Evolutionary conservation across 441 rosid genomes (phyloP).

Genomic region (Populus hybrid): DNA sequence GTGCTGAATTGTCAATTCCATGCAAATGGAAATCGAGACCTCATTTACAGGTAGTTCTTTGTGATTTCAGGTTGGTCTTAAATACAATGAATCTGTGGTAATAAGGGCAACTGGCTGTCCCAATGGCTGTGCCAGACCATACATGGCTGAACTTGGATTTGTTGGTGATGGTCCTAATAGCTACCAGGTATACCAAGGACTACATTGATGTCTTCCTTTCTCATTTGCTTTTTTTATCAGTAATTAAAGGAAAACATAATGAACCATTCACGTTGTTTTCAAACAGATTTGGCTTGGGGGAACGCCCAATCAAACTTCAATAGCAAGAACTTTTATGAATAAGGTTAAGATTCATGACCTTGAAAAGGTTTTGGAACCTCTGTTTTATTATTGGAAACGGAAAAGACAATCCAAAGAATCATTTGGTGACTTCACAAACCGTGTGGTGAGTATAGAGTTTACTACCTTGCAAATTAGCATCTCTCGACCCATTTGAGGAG

Average conservation of each 20-base stretch:
- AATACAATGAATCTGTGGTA: slow-evolving; percentile 81
- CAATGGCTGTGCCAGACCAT: slow-evolving; percentile 98
- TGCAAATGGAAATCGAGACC: slow-evolving; percentile 1
- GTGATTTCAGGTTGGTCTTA: slow-evolving; percentile 75
- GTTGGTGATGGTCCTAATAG: slow-evolving; percentile 99
- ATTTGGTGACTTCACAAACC: slow-evolving; percentile 82
- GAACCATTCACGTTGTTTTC: neutral
- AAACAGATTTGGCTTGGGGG: slow-evolving; percentile 99
- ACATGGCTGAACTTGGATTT: slow-evolving; percentile 98
- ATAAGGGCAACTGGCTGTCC: slow-evolving; percentile 97
- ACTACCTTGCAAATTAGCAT: neutral
- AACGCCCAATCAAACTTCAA: slow-evolving; percentile 73
- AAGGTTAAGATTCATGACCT: no score
- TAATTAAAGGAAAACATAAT: neutral
- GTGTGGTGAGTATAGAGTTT: slow-evolving; percentile 55
- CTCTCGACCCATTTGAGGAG: neutral
- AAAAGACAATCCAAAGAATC: slow-evolving; percentile 76
- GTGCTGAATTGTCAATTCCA: neutral
- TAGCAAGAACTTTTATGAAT: slow-evolving; percentile 70
- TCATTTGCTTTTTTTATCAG: neutral
- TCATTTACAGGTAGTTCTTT: slow-evolving; percentile 12
- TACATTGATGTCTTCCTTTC: neutral
- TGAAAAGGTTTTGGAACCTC: slow-evolving; percentile 87
- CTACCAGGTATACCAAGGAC: slow-evolving; percentile 64
- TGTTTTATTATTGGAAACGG: slow-evolving; percentile 83